Conservation (phyloP, 2,329 filamentous ascomycete species). For the Fulvia fulva region DNA sequence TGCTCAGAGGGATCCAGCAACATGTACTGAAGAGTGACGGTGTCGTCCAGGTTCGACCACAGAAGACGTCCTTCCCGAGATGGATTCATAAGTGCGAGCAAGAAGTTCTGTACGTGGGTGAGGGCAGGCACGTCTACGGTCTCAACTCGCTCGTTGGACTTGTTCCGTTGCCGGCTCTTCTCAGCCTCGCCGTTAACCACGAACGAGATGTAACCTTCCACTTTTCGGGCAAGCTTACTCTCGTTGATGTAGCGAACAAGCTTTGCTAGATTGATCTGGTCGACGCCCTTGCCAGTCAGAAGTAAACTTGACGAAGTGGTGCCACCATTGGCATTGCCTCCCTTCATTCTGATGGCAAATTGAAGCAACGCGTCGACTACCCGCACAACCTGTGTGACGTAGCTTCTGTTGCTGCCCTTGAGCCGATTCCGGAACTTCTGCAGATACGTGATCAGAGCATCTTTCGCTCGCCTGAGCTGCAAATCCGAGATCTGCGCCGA, state of each 20-base stretch:
- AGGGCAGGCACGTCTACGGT: slow-evolving; percentile 46
- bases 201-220: slow-evolving; percentile 78
- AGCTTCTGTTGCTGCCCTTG: slow-evolving; percentile 86
- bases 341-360: slow-evolving; percentile 10
- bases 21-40: slow-evolving; percentile 72
- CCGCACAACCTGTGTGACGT: slow-evolving; percentile 81
- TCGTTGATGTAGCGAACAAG: slow-evolving; percentile 83
- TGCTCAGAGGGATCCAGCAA: slow-evolving; percentile 87
- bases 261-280: slow-evolving; percentile 93
- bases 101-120: slow-evolving; percentile 63
- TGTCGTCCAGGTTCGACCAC: slow-evolving; percentile 45
- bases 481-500: slow-evolving; percentile 69
- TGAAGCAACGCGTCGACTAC: slow-evolving; percentile 69
- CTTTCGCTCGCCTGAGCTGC: slow-evolving; percentile 68
- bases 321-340: slow-evolving; percentile 51
- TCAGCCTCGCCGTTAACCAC: slow-evolving; percentile 47
- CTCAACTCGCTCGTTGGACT: background rate
- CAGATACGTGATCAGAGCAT: slow-evolving; percentile 76
- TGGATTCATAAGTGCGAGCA: slow-evolving; percentile 80
- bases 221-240: slow-evolving; percentile 89
- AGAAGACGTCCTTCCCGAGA: slow-evolving; percentile 64
- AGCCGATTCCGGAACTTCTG: slow-evolving; percentile 83
- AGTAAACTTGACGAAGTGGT: slow-evolving; percentile 68
- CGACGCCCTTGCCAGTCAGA: slow-evolving; percentile 77
- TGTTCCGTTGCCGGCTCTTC: slow-evolving; percentile 9